Conservation (phyloP, 1,284 basidiomycete genomes). For the Puccinia brachypodii region DNA sequence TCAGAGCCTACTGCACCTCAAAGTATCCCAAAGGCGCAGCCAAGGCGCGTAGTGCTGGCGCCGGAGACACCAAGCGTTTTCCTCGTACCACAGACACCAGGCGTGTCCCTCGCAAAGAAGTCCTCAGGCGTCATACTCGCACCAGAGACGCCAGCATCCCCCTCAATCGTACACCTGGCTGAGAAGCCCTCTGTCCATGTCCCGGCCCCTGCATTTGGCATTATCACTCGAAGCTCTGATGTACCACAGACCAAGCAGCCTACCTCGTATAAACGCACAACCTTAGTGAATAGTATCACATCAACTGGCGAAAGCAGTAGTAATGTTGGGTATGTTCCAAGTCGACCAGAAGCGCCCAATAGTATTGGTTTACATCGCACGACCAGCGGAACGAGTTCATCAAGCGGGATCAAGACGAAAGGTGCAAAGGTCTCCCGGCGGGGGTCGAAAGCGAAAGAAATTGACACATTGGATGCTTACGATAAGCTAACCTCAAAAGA, state of each 20-base stretch:
- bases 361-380: not conserved
- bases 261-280: too few relatives aligned
- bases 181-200: not conserved
- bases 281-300: not conserved
- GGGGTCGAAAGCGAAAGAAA: slow-evolving; percentile 3
- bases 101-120: not conserved
- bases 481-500: slow-evolving; percentile 30
- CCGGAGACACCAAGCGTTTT: slow-evolving; percentile 9
- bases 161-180: not conserved
- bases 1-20: slow-evolving; percentile 17
- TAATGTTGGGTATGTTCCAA: not conserved
- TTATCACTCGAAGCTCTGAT: not conserved
- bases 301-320: not conserved
- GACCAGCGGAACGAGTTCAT: not conserved
- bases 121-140: not conserved
- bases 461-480: slow-evolving; percentile 31
- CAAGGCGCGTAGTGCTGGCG: not conserved
- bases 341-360: not conserved
- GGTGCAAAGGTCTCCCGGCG: not conserved
- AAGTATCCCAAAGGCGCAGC: not conserved
- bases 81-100: not conserved
- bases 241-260: not conserved
- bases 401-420: not conserved
- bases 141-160: slow-evolving; percentile 11
- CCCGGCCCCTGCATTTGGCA: not conserved